Percentiles rank a stretch among this genome's conserved stretches.
These are phyloP conservation scores for Ceratobasidium sp. DNA, from an alignment of 1,284 basidiomycete species.

Conservation along the genomic window DNA sequence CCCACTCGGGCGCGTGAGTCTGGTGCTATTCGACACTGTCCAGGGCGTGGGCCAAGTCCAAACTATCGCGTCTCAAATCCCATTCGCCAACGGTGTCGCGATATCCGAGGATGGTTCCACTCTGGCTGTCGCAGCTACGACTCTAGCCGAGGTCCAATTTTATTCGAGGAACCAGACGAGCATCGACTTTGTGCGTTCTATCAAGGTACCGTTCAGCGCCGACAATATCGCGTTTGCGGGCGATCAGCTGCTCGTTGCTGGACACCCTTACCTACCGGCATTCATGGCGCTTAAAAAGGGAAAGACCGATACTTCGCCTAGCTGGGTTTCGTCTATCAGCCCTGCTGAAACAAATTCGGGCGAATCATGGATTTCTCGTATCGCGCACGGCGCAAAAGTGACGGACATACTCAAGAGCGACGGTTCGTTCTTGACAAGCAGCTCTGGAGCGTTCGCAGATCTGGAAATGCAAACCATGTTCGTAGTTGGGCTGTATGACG, in stretches of 20 bases:
- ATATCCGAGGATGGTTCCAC: conserved; percentile 65
- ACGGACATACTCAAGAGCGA: conserved; percentile 35
- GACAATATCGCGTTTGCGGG: conserved; percentile 73
- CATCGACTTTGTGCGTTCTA: conserved; percentile 58
- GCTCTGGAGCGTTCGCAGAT: conserved; percentile 39
- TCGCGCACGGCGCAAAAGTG: conserved; percentile 51
- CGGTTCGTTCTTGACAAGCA: conserved; percentile 35
- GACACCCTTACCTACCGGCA: conserved; percentile 73
- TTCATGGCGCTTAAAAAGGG: conserved; percentile 64
- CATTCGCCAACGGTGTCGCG: conserved; percentile 77
- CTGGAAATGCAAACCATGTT: conserved; percentile 38
- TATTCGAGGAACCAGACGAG: conserved; percentile 64
- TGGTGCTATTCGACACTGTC: conserved; percentile 49
- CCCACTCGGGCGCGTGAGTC: conserved; percentile 70
- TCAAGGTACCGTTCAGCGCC: conserved; percentile 69
- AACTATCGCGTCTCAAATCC: conserved; percentile 63
- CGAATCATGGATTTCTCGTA: conserved; percentile 57
- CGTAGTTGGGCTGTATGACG: conserved; percentile 38
- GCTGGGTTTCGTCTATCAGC: conserved; percentile 68
- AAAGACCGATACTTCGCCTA: conserved; percentile 62
- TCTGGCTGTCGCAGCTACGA: conserved; percentile 70
- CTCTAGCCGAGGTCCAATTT: conserved; percentile 63
- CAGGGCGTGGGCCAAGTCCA: conserved; percentile 45
- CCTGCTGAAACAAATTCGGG: conserved; percentile 47
- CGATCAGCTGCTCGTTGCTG: conserved; percentile 65